Evolutionary conservation across 1,139 yeast species (phyloP).

Genomic region (Protomyces inouyei): DNA sequence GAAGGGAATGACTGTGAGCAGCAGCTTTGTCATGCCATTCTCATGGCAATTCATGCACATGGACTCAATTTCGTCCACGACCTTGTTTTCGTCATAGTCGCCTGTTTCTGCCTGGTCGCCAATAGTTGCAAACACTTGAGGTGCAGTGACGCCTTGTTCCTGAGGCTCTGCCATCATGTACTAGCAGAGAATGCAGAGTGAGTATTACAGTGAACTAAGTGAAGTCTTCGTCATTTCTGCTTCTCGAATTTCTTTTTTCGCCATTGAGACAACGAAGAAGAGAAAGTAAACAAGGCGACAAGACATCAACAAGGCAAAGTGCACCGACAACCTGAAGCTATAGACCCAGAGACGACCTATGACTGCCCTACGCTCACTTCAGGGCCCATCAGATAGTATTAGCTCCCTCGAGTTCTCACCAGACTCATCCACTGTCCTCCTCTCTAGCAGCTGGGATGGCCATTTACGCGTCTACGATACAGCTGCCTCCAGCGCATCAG

Average conservation of each 20-base stretch:
- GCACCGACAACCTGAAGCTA: no score
- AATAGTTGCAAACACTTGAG: constrained; percentile 17
- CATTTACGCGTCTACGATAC: constrained; percentile 38
- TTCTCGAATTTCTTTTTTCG: neutral
- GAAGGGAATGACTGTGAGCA: constrained; percentile 83
- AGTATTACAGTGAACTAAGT: no score
- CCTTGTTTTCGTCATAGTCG: constrained; percentile 14
- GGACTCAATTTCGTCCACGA: constrained; percentile 65
- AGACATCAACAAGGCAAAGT: neutral
- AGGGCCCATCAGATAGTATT: constrained; percentile 28
- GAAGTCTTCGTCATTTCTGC: no score
- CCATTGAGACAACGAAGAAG: neutral
- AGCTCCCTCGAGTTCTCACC: constrained; percentile 29
- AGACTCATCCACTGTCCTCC: constrained; percentile 31
- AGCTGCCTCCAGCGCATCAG: constrained; percentile 35
- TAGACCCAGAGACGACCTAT: neutral
- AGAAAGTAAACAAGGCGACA: neutral
- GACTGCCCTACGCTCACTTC: neutral
- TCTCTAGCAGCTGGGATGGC: constrained; percentile 43
- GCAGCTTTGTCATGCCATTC: constrained; percentile 73
- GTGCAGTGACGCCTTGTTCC: constrained; percentile 9
- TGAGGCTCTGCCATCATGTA: neutral
- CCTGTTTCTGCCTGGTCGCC: constrained; percentile 22
- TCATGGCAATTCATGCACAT: constrained; percentile 93
- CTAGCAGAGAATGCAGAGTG: neutral